Evolutionary conservation across 1,139 yeast species (phyloP).

Genomic region (Hemisphaericaspora subhashii): DNA sequence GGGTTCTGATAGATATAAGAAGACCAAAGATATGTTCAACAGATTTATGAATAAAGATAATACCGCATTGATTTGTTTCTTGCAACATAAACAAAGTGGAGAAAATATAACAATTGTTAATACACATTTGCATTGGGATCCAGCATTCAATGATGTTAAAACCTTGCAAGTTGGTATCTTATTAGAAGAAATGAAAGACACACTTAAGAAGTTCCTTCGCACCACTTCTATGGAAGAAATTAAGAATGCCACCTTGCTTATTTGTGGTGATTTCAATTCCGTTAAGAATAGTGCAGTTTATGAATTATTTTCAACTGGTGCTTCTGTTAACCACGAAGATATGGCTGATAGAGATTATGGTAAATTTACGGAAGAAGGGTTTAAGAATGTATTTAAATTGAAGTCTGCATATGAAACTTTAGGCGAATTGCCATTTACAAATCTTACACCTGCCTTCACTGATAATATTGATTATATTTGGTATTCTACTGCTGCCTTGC

Average conservation of each 20-base stretch:
- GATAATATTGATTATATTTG: conserved; percentile 94
- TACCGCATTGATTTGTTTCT: conserved; percentile 76
- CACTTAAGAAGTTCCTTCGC: conserved; percentile 53
- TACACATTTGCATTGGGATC: conserved; percentile 99
- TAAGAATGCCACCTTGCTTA: conserved; percentile 69
- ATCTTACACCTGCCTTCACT: conserved; percentile 89
- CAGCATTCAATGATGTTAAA: conserved; percentile 93
- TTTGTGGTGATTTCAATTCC: conserved; percentile 97
- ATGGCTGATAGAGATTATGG: conserved; percentile 89
- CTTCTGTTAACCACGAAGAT: conserved; percentile 72
- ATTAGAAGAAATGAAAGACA: conserved; percentile 77
- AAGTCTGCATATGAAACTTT: conserved; percentile 82
- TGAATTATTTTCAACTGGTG: conserved; percentile 80
- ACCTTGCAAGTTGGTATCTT: conserved; percentile 92
- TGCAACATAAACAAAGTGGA: conserved; percentile 73
- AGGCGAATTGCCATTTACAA: conserved; percentile 92
- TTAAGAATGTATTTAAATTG: conserved; percentile 75
- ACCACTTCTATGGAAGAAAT: conserved; percentile 51
- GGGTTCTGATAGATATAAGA: conserved; percentile 84
- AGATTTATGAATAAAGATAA: conserved; percentile 97
- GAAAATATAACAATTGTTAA: conserved; percentile 75
- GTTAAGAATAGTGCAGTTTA: conserved; percentile 87
- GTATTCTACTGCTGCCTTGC: conserved; percentile 78
- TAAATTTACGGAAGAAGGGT: conserved; percentile 84
- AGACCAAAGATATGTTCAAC: conserved; percentile 91